Base-by-base conservation (phyloP, 2,329 filamentous ascomycete species). In the Ophiostoma perfectum region DNA sequence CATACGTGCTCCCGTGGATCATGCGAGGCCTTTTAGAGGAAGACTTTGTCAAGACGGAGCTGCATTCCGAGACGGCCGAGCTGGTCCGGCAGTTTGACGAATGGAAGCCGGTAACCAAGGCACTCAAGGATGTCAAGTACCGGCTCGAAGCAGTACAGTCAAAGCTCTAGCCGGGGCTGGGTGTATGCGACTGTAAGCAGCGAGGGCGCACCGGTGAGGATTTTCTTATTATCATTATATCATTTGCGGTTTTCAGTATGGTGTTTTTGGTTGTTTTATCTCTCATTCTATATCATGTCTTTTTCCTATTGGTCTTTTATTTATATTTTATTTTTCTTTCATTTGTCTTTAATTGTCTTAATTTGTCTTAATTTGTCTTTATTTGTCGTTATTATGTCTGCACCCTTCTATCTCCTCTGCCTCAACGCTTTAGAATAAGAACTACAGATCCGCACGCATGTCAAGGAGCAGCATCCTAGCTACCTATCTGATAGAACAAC, bases 21-120 rank as follows among this genome's bases (percentile, higher is more conserved):
- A 95, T 99, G 88, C 87, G 95, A 7, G 95, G 95, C 0, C 80
- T 99, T 69, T 80, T 99, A 2, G 95, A 98, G 76, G 95, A 99
- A 77, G 90, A 95, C 18, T 88, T 92, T 74, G 94, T 98, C 38
- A 93, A 90, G 77, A 91, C 87, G 36, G 90, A 96, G 75, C 80
- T 96, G 18, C 86, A 86, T 44, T 79, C 83, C 1, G 95, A 99
- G 79, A 92, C 92, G 6, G 85, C 86, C 70, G 86, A 92, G 75
- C 78, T 99, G 66, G 81, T 99, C n/a, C 83, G 82, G 70, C 88
- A 96, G 77, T 99, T 98, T 78, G 93, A 98, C 76, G 88, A 91
- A 67, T 99, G 95, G 95, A 93, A 90, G 75, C 95, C 95, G 0
- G 84, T 83, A 0, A 96, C 89, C 7, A 99, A 98, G 80, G 91